A percentile compares a stretch with the other conserved stretches of the same genome.
These are phyloP conservation scores for Irpex sp. DNA, from an alignment of 1,284 basidiomycete genomes.

Conservation along the genomic window DNA sequence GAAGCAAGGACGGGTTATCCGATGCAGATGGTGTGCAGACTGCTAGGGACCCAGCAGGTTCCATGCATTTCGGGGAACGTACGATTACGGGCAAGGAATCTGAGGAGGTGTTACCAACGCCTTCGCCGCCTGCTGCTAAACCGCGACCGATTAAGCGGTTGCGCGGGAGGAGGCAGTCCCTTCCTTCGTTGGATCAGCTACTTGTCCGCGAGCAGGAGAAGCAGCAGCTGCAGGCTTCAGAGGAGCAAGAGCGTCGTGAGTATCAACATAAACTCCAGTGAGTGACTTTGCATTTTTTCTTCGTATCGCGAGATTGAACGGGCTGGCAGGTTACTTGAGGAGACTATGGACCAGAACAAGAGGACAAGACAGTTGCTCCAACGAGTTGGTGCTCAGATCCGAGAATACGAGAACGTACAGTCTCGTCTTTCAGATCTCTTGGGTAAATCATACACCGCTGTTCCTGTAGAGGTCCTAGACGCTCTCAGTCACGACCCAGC, in stretches of 20 bases:
- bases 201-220: slow-evolving; percentile 25
- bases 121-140: slow-evolving; percentile 6
- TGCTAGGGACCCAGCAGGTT: neutral
- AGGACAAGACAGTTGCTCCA: slow-evolving; percentile 61
- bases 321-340: slow-evolving; percentile 42
- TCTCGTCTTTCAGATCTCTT: slow-evolving; percentile 41
- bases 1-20: neutral
- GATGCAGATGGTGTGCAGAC: slow-evolving; percentile 7
- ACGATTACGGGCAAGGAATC: neutral
- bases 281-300: slow-evolving; percentile 21
- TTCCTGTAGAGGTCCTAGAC: slow-evolving; percentile 62
- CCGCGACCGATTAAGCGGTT: slow-evolving; percentile 11
- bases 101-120: neutral
- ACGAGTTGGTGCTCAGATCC: slow-evolving; percentile 50
- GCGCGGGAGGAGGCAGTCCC: slow-evolving; percentile 21
- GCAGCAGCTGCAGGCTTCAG: slow-evolving; percentile 38
- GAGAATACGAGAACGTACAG: slow-evolving; percentile 60
- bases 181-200: slow-evolving; percentile 20
- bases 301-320: neutral
- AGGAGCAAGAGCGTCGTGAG: slow-evolving; percentile 43
- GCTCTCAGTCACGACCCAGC: slow-evolving; percentile 71
- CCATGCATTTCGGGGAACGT: neutral
- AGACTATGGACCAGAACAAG: slow-evolving; percentile 52
- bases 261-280: slow-evolving; percentile 60
- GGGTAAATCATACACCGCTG: slow-evolving; percentile 37